Evolutionary conservation across 139 green algal species (phyloP), one percentile per base, ranked within the genome.

Genomic region (Chlamydomonas sp.): DNA sequence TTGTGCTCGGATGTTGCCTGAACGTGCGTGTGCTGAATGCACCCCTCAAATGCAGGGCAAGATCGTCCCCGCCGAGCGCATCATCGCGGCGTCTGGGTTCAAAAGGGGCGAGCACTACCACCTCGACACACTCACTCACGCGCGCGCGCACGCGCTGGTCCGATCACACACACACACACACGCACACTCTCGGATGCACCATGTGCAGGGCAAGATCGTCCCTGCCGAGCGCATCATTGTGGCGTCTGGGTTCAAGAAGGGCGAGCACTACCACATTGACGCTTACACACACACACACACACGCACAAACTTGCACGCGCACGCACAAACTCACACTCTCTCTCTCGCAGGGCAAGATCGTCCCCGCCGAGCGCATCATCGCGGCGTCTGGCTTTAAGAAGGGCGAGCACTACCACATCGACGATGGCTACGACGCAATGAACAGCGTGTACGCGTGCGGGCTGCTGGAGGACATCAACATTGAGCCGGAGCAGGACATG

Each of bases 361-460:
- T 86, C 36, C 76, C 76, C 24, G 71, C 76, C 0, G 80, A 83
- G 24, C 73, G 77, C 20, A 79, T 83, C 69, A 76, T 86, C 8
- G 37, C 73, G 64, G 65, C 80, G 6, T 69, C 76, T 1, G 80
- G 80, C 1, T 86, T 86, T 60, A 81, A 86, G 77, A 82, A 83
- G 48, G 81, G 81, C 35, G 62, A 83, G 57, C 81, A 87, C 75
- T 87, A 87, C 77, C 81, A 87, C 66, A 77, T 87, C 34, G 77
- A 87, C 48, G 81, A 87, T 72, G 81, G 81, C 34, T 82, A 87
- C 43, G 81, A 87, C 50, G 81, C 81, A 57, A 84, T 87, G 68
- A 87, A 87, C 75, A 81, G 78, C 58, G 74, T 87, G 57, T 87
- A 83, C 43, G 62, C 81, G 13, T 84, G 77, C 35, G 81, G 81